Evolutionary conservation across 495 filamentous ascomycete genomes (phyloP).

Genomic region (Polyplosphaeria fusca): DNA sequence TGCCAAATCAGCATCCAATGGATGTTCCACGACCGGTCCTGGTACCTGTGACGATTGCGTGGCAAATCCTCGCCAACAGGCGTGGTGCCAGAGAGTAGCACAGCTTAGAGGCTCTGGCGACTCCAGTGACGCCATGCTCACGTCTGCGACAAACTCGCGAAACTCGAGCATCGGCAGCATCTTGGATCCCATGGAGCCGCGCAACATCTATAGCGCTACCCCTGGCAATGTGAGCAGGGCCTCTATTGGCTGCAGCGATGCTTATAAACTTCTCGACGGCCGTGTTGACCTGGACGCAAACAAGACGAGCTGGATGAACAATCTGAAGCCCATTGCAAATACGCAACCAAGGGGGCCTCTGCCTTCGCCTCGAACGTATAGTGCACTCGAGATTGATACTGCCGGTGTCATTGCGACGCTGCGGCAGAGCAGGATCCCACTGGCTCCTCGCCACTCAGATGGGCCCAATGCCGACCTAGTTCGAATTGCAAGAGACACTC

Average conservation of each 20-base stretch:
- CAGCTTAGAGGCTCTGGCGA: not conserved
- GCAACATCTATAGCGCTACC: not conserved
- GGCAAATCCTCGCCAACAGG: constrained; percentile 26
- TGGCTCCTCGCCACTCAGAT: constrained; percentile 19
- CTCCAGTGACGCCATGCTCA: not conserved
- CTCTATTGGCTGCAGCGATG: constrained; percentile 29
- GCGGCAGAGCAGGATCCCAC: constrained; percentile 18
- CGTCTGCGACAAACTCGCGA: not conserved
- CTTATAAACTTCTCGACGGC: constrained; percentile 29
- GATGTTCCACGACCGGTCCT: constrained; percentile 8
- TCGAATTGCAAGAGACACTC: constrained; percentile 10
- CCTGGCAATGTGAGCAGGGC: not conserved
- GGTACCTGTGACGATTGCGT: constrained; percentile 27
- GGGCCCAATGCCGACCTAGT: constrained; percentile 16
- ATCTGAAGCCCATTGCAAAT: constrained; percentile 17
- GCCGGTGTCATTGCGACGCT: constrained; percentile 31
- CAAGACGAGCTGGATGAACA: constrained; percentile 24
- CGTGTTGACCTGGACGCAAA: constrained; percentile 22
- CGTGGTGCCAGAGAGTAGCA: constrained; percentile 30
- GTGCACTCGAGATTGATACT: constrained; percentile 30
- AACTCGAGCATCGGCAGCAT: constrained; percentile 1
- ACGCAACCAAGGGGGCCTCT: constrained; percentile 5
- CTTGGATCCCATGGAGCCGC: constrained; percentile 11
- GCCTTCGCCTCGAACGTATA: constrained; percentile 12
- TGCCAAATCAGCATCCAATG: constrained; percentile 2